These are phyloP conservation scores for Stropharia rugosoannulata DNA, from an alignment of 768 basidiomycete species.

Conservation along the genomic window DNA sequence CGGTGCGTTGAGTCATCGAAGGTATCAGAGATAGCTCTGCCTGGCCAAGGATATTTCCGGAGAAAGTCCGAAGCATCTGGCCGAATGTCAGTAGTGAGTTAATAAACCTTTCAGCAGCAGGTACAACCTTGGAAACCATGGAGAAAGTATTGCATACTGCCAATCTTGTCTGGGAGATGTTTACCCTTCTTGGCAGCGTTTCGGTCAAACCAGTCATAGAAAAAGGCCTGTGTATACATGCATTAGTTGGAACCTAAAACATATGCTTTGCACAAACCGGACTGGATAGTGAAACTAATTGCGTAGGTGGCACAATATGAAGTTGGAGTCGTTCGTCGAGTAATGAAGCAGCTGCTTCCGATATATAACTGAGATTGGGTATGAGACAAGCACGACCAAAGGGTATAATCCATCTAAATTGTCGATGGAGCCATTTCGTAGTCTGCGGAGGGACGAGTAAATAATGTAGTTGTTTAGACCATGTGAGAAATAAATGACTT, in stretches of 20 bases:
- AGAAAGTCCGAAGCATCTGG: slow-evolving; percentile 87
- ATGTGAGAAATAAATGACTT: slow-evolving; percentile 38
- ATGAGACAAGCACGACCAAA: slow-evolving; percentile 89
- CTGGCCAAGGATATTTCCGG: slow-evolving; percentile 85
- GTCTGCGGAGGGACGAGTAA: slow-evolving; percentile 45
- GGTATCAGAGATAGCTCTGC: slow-evolving; percentile 79
- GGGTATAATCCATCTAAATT: slow-evolving; percentile 87
- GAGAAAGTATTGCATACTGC: slow-evolving; percentile 88
- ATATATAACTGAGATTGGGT: slow-evolving; percentile 88
- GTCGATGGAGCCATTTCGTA: slow-evolving; percentile 87
- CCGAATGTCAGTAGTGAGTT: not conserved
- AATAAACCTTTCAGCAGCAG: not conserved
- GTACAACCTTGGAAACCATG: slow-evolving; percentile 74
- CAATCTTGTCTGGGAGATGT: slow-evolving; percentile 82
- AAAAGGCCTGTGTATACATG: slow-evolving; percentile 63
- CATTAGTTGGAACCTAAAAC: not conserved
- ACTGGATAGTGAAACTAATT: slow-evolving; percentile 80
- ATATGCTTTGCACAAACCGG: slow-evolving; percentile 41
- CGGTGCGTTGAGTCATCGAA: slow-evolving; percentile 84
- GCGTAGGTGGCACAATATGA: slow-evolving; percentile 83
- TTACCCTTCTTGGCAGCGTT: slow-evolving; percentile 83
- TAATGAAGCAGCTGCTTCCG: slow-evolving; percentile 86
- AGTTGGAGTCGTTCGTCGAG: slow-evolving; percentile 73
- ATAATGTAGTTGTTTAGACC: not conserved
- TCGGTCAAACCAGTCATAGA: slow-evolving; percentile 90